Evolutionary conservation across 148 eudicot genomes (phyloP), one percentile per base, ranked within the genome.

Genomic region (Silene uniflora): DNA sequence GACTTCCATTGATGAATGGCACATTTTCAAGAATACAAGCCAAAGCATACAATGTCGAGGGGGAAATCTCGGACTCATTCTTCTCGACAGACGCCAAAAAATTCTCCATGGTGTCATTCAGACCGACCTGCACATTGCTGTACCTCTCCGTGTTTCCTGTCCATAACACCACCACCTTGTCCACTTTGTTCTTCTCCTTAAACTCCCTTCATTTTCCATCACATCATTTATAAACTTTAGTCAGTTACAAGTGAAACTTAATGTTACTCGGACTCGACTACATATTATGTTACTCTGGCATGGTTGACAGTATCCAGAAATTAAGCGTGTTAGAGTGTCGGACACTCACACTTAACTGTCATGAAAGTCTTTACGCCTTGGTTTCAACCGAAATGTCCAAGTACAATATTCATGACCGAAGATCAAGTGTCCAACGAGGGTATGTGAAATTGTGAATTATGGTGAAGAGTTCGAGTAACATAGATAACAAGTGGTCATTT

Each of bases 71-170:
- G 21, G 96, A 63, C 82, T 95, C 98, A 64, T 95, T 82, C 81
- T 81, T 92, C 5, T 89, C 97, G 25, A 95, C 24, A 24, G 98
- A 77, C 29, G 96, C 97, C 82, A 92, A 75, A 18, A 95, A 84
- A 78, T 79, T 95, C 71, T 92, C 97, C 73, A 73, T 71, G 64
- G 96, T 95, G 85, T 95, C 98, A 76, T 95, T 95, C 62, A 92
- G 86, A 55, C 98, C 97, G 19, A 85, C 97, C 77, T 90, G 73
- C 46, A 95, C 91, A 80, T 90, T 89, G 73, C 96, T 95, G 81
- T 95, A 95, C 80, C 98, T 92, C 84, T 95, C 97, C 6, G 98
- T 95, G 86, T 95, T 95, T 42, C 91, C 98, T 7, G 98, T 95
- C 98, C 98, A 95, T 54, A 95, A 78, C 65, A 95, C 98, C 75